Evolutionary conservation across 768 basidiomycete species (phyloP).

Genomic region (Boletus sensibilis): DNA sequence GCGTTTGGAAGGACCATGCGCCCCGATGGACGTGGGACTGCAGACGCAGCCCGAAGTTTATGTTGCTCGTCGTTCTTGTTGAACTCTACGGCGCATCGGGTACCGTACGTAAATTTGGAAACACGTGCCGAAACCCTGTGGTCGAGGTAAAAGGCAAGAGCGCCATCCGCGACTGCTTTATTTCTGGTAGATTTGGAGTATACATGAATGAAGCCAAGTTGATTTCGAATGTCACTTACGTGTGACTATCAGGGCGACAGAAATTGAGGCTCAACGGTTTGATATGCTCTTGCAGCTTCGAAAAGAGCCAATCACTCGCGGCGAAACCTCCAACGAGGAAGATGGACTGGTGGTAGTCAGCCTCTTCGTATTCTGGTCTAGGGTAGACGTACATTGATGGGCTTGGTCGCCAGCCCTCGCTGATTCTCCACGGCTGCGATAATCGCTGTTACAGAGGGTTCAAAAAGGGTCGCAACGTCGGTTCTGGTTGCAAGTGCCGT

Average conservation of each 20-base stretch:
- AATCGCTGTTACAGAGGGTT: conserved; percentile 25
- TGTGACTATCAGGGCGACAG: conserved; percentile 50
- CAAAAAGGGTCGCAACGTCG: conserved; percentile 33
- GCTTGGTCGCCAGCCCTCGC: conserved; percentile 13
- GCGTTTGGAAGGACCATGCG: conserved; percentile 33
- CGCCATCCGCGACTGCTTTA: conserved; percentile 48
- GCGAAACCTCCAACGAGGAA: conserved; percentile 48
- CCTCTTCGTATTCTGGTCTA: background rate
- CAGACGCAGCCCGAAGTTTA: conserved; percentile 26
- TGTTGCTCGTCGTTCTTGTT: conserved; percentile 32
- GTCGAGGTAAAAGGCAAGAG: conserved; percentile 43
- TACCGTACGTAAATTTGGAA: conserved; percentile 41
- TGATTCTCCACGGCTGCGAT: conserved; percentile 28
- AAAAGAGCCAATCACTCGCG: conserved; percentile 44
- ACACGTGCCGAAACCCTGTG: conserved; percentile 41
- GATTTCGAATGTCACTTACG: conserved; percentile 35
- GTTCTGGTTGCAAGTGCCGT: conserved; percentile 11
- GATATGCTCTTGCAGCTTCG: conserved; percentile 33
- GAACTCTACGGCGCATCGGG: conserved; percentile 29
- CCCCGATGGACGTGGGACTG: conserved; percentile 33
- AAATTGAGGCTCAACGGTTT: conserved; percentile 38
- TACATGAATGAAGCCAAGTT: background rate
- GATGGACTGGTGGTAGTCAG: conserved; percentile 27
- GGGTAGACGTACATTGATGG: conserved; percentile 25
- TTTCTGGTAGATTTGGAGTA: conserved; percentile 30